These are phyloP conservation scores for Hexamita inflata DNA, from an alignment of 208 protist genomes.

Conservation along the genomic window DNA sequence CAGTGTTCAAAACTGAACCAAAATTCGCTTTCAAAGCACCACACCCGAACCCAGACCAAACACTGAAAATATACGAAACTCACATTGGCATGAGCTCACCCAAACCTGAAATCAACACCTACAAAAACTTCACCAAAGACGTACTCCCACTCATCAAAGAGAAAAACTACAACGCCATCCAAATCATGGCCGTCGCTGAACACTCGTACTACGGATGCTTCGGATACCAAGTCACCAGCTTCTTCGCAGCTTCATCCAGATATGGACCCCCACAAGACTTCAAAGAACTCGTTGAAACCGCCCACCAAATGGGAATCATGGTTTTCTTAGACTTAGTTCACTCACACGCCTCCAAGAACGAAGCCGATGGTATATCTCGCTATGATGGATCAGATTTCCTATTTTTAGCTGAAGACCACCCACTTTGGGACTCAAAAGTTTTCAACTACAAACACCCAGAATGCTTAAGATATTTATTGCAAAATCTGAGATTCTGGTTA, in stretches of 20 bases:
- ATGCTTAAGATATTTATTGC: slow-evolving; percentile 59
- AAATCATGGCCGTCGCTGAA: slow-evolving; percentile 70
- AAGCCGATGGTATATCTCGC: slow-evolving; percentile 60
- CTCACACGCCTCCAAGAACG: slow-evolving; percentile 61
- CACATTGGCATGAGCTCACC: slow-evolving; percentile 59
- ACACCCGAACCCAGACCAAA: slow-evolving; percentile 35
- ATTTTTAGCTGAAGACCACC: slow-evolving; percentile 47
- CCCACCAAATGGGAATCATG: slow-evolving; percentile 51
- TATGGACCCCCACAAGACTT: slow-evolving; percentile 60
- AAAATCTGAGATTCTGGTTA: slow-evolving; percentile 55
- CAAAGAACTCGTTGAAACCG: slow-evolving; percentile 60
- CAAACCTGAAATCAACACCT: slow-evolving; percentile 48
- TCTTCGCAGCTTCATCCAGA: slow-evolving; percentile 60
- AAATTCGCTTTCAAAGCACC: slow-evolving; percentile 42
- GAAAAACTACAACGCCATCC: slow-evolving; percentile 63
- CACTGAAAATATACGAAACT: slow-evolving; percentile 56
- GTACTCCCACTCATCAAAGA: slow-evolving; percentile 57
- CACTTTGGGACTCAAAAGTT: slow-evolving; percentile 52
- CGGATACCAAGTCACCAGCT: slow-evolving; percentile 68
- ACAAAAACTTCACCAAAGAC: slow-evolving; percentile 53
- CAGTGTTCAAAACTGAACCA: slow-evolving; percentile 17
- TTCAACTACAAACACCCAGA: slow-evolving; percentile 67
- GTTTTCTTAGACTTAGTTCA: slow-evolving; percentile 70
- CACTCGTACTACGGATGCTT: slow-evolving; percentile 73
- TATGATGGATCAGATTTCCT: slow-evolving; percentile 64